Evolutionary conservation across 768 basidiomycete genomes (phyloP).

Genomic region (Ephemerocybe angulata): DNA sequence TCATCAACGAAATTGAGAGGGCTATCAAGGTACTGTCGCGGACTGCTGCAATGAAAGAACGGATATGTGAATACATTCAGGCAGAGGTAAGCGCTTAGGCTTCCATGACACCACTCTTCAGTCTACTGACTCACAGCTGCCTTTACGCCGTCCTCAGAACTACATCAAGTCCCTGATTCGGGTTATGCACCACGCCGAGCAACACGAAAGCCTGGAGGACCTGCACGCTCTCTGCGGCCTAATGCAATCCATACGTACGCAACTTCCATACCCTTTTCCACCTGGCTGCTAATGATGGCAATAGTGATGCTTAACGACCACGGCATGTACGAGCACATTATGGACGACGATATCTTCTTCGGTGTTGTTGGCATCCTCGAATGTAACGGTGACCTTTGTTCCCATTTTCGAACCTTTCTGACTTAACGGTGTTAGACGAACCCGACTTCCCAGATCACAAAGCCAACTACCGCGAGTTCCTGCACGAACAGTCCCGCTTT

Average conservation of each 20-base stretch:
- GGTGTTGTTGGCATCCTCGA: constrained; percentile 96
- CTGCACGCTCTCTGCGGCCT: constrained; percentile 87
- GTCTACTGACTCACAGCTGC: constrained; percentile 18
- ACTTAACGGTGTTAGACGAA: constrained; percentile 59
- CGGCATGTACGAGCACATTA: constrained; percentile 88
- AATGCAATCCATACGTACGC: constrained; percentile 90
- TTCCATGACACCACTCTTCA: background rate
- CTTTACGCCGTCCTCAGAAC: constrained; percentile 45
- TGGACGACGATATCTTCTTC: constrained; percentile 88
- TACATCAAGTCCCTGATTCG: constrained; percentile 86
- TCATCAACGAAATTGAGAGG: constrained; percentile 74
- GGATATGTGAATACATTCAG: constrained; percentile 87
- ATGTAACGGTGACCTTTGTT: constrained; percentile 54
- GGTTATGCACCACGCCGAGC: constrained; percentile 86
- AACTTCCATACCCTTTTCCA: constrained; percentile 1
- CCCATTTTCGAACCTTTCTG: constrained; percentile 10
- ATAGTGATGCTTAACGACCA: constrained; percentile 95
- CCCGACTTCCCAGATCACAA: constrained; percentile 96
- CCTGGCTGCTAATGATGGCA: constrained; percentile 3
- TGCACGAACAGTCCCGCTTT: constrained; percentile 77
- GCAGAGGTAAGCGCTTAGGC: constrained; percentile 57
- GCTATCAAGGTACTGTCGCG: constrained; percentile 73
- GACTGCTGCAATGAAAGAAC: constrained; percentile 71
- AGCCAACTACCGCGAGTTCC: constrained; percentile 94
- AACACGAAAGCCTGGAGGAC: constrained; percentile 86